A percentile compares a stretch with the other conserved stretches of the same genome.
Evolutionary conservation across 2,329 filamentous ascomycete genomes (phyloP).

Genomic region (Pseudogymnoascus sp.): DNA sequence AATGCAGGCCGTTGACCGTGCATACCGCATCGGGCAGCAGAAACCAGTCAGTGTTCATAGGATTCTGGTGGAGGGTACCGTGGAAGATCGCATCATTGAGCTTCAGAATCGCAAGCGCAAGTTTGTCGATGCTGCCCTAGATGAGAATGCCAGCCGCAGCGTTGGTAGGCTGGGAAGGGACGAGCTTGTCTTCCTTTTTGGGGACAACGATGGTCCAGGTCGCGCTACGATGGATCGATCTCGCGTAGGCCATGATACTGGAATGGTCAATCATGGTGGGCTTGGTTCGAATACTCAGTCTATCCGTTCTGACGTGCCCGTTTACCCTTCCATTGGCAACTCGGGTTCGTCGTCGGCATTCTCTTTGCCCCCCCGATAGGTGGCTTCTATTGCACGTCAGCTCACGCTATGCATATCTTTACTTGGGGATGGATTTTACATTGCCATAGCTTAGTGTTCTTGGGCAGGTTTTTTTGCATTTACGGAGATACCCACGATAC

Average conservation of each 20-base stretch:
- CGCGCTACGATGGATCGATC: neutral
- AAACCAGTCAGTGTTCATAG: slow-evolving; percentile 70
- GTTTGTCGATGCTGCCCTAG: slow-evolving; percentile 69
- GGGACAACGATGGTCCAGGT: neutral
- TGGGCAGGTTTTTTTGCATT: slow-evolving; percentile 5
- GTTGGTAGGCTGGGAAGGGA: slow-evolving; percentile 56
- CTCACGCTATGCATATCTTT: neutral
- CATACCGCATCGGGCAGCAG: slow-evolving; percentile 77
- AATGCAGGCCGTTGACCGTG: slow-evolving; percentile 83
- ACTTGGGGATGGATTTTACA: neutral
- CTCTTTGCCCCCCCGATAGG: neutral
- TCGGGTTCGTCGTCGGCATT: neutral
- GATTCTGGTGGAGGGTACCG: slow-evolving; percentile 65
- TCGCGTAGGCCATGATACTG: neutral
- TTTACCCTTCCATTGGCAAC: neutral
- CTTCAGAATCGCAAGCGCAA: slow-evolving; percentile 71
- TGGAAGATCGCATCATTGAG: slow-evolving; percentile 77
- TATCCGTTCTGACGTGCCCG: neutral
- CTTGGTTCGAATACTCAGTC: slow-evolving; percentile 2
- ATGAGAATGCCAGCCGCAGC: slow-evolving; percentile 60
- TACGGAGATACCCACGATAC: neutral
- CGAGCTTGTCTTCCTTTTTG: slow-evolving; percentile 64
- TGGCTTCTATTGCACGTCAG: neutral
- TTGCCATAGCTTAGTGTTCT: neutral
- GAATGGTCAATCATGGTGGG: neutral